A percentile compares a stretch with the other conserved stretches of the same genome.
Conservation (phyloP, 2,329 filamentous ascomycete species). For the Penicillium freii region DNA sequence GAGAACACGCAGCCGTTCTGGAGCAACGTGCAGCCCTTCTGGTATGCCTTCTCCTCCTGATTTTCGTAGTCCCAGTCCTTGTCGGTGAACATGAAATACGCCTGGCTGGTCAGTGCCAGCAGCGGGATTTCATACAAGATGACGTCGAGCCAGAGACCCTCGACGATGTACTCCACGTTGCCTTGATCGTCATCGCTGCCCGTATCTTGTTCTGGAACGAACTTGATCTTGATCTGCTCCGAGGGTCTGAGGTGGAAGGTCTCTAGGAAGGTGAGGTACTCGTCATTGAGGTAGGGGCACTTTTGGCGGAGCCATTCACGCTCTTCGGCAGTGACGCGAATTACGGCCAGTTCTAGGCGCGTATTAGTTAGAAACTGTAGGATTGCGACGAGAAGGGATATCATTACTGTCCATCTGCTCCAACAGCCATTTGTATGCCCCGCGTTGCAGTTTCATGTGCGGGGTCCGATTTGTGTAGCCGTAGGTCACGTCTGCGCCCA, state of each 20-base stretch:
- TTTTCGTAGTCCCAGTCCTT: constrained; percentile 85
- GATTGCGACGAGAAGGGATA: background rate
- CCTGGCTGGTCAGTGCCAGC: constrained; percentile 86
- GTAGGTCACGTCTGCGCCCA: constrained; percentile 70
- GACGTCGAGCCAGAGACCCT: constrained; percentile 86
- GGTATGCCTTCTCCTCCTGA: constrained; percentile 79
- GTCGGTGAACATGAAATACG: constrained; percentile 96
- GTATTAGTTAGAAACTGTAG: background rate
- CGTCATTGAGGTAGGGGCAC: constrained; percentile 74
- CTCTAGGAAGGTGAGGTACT: constrained; percentile 78
- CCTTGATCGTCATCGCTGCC: constrained; percentile 66
- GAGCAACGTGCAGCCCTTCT: constrained; percentile 75
- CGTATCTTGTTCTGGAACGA: constrained; percentile 56
- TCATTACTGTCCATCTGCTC: constrained; percentile 73
- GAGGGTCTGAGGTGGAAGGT: constrained; percentile 77
- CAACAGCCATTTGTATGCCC: constrained; percentile 80
- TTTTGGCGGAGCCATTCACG: constrained; percentile 71
- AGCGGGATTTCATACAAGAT: constrained; percentile 98
- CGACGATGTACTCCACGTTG: constrained; percentile 72
- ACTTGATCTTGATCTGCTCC: constrained; percentile 73
- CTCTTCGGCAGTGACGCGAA: constrained; percentile 76
- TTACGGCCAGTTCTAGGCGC: constrained; percentile 70
- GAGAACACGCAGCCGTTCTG: constrained; percentile 84
- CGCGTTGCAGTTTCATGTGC: constrained; percentile 82
- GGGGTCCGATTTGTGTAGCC: constrained; percentile 94